These are phyloP conservation scores for Jatropha multifida DNA, from an alignment of 441 rosid species.

Conservation along the genomic window DNA sequence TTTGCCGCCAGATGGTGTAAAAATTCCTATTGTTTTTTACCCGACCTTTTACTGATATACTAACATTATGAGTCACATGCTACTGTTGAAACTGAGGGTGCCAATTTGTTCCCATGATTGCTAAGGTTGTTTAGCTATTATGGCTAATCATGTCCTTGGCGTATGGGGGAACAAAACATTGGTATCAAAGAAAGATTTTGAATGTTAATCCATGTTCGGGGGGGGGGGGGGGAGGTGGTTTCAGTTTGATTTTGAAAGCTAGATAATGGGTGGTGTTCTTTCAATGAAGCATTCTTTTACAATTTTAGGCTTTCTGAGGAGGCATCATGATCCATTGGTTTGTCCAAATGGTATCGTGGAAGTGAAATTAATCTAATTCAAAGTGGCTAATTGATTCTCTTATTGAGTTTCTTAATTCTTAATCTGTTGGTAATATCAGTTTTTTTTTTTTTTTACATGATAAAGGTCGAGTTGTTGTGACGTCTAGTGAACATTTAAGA, in stretches of 20 bases:
- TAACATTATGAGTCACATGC: background rate
- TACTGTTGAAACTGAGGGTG: background rate
- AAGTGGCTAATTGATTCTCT: background rate
- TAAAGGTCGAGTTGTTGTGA: background rate
- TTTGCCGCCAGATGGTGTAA: background rate
- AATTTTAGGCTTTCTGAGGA: background rate
- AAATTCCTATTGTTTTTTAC: background rate
- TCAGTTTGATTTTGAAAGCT: constrained; percentile 3
- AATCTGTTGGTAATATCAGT: background rate
- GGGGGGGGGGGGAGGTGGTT: background rate
- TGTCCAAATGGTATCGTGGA: constrained; percentile 7
- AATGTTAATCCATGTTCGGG: background rate
- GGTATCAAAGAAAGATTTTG: background rate
- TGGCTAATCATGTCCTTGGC: background rate
- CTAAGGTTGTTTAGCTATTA: background rate
- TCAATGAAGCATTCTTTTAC: background rate
- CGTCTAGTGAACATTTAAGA: background rate
- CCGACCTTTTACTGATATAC: background rate
- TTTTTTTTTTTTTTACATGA: background rate
- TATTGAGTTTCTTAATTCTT: background rate
- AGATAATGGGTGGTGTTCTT: background rate
- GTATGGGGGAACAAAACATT: background rate
- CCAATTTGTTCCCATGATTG: background rate
- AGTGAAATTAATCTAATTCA: background rate
- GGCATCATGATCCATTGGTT: background rate